Conservation (phyloP, 257 asterid species). For the Ocimum tenuiflorum region DNA sequence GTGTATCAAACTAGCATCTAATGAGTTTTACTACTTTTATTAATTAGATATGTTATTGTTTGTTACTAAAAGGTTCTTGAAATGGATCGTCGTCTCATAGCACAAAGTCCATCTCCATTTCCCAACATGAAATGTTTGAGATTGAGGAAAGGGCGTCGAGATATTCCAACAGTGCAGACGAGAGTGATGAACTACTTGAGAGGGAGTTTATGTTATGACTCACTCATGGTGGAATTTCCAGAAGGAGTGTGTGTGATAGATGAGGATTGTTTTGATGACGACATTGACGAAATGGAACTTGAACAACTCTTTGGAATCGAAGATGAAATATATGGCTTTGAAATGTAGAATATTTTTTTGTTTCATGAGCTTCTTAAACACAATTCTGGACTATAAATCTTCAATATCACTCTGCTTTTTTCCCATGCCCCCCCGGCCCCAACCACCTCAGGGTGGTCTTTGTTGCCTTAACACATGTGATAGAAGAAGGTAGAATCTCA, state of each 20-base stretch:
- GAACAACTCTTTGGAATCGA: not conserved
- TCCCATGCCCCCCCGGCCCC: too few relatives aligned
- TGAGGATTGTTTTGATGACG: not conserved
- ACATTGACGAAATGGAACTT: not conserved
- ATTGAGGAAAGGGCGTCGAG: not conserved
- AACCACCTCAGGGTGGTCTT: too few relatives aligned
- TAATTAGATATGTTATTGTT: not conserved
- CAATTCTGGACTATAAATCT: too few relatives aligned
- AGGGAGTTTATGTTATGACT: not conserved
- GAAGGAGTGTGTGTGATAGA: not conserved
- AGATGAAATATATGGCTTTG: too few relatives aligned
- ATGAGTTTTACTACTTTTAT: not conserved
- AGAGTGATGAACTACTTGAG: slow-evolving; percentile 20
- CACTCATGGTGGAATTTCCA: slow-evolving; percentile 8
- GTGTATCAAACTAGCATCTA: too few relatives aligned
- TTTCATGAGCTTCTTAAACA: too few relatives aligned
- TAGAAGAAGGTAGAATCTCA: too few relatives aligned
- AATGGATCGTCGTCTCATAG: slow-evolving; percentile 7
- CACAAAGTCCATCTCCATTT: slow-evolving; percentile 19
- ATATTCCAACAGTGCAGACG: not conserved
- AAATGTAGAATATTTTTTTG: too few relatives aligned
- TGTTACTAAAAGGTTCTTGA: slow-evolving; percentile 15
- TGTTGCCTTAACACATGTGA: too few relatives aligned
- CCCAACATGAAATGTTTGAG: slow-evolving; percentile 6
- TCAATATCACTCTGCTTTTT: too few relatives aligned